Base-by-base conservation (phyloP, 2,329 filamentous ascomycete genomes). In the Phoma herbarum region DNA sequence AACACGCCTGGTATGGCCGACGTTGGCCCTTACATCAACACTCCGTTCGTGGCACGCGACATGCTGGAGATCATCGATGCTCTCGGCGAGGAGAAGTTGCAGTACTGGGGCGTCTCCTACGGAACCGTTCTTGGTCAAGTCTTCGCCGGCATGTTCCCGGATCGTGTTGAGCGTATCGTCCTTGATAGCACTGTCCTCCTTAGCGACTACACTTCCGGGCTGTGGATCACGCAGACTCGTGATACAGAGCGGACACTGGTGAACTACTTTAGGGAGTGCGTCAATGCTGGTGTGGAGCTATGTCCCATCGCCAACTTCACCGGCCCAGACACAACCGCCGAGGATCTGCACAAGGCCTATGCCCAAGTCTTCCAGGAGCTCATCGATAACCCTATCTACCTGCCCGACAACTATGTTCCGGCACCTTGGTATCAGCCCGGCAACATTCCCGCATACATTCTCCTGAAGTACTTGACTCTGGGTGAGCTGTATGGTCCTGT, bases 51-150 rank as follows among this genome's bases (percentile, higher is more conserved):
- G 6, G 64, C 56, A 6, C 61, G 64, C 26, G 66, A 68, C 37
- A 60, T 66, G 60, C 29, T 68, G 9, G 23, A 56, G 11, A 65
- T 68, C n/a, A 51, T 68, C 33, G 62, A 67, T 20, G 62, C 64
- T 4, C 47, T 68, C 33, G 62, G 57, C 8, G 64, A 65, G 29
- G 62, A 65, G 11, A 45, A 62, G 5, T 23, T 59, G 3, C 52
- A 63, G 26, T 79, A 75, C 62, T 74, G 73, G 63, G 52, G 77
- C 74, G 70, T 78, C n/a, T 81, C 78, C 0, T 83, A 82, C 53
- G 80, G 81, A 6, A 81, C 79, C 1, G 58, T 80, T 0, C 67
- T 83, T 1, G 81, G 81, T 4, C 70, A 77, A 4, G 83, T 80
- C 0, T 80, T 83, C 57, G 79, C 81, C 1, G 72, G 78, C 12